Evolutionary conservation across 176 grass and related monocot species (phyloP), one percentile per base, ranked within the genome.

Genomic region (Phoenix roebelenii): DNA sequence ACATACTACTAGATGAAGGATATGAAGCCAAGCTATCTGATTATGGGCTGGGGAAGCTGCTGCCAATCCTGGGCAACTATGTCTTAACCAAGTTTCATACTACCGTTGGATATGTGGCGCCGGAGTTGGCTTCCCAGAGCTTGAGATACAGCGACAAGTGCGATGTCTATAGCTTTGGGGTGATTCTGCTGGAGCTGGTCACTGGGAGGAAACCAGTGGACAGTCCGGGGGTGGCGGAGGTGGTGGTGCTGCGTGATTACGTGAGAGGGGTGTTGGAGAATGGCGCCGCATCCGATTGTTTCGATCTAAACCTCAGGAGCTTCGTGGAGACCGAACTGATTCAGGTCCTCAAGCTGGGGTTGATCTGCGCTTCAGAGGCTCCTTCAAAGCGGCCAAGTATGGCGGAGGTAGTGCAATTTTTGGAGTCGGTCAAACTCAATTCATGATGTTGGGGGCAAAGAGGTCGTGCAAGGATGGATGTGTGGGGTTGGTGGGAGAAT

Each of bases 101-200:
- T 7, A 59, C 93, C 15, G 83, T 85, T 15, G 88, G 87, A 57
- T 98, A 89, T 52, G 78, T 98, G 64, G 93, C 93, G 23, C 93
- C 93, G 1, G 93, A 98, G 69, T 54, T 98, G 64, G 84, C 87
- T 22, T 88, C 78, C 52, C 82, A 80, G 71, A 87, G 74, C 68
- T 74, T 85, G 65, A 88, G 76, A 82, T 98, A 81, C 51, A 98
- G 73, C 0, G 82, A 98, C 9, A 98, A 89, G 64, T 92, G 93
- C 58, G 93, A 98, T 74, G 93, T 98, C 59, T 98, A 85, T 75
- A 98, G 93, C 80, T 92, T 98, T 23, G 93, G 93, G 56, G 93
- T 98, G 32, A 76, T 98, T 76, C 72, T 98, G 49, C 80, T 92
- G 62, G 93, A 98, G 70, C 88, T 85, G 50, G 88, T 98, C 61